Percentiles rank a stretch among this genome's conserved stretches.
These are phyloP conservation scores for Rhizophagus clarus DNA, from an alignment of 192 early-diverging fungal genomes.

Conservation along the genomic window DNA sequence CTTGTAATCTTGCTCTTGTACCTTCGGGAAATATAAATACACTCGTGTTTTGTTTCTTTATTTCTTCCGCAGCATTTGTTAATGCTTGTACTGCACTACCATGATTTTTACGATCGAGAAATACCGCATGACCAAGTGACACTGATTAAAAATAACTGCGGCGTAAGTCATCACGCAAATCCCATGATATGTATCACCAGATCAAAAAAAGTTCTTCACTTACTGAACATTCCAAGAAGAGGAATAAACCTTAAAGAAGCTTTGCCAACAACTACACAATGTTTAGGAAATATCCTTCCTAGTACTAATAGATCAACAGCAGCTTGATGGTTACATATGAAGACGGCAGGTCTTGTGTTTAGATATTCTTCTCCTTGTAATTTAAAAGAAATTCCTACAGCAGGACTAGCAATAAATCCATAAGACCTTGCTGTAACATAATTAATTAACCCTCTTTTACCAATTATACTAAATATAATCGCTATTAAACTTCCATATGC, in stretches of 20 bases:
- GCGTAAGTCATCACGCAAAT: neutral
- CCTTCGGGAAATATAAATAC: constrained; percentile 94
- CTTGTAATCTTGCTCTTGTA: constrained; percentile 74
- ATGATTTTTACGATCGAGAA: constrained; percentile 84
- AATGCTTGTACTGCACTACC: constrained; percentile 77
- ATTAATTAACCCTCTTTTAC: constrained; percentile 22
- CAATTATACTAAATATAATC: constrained; percentile 16
- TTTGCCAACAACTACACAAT: constrained; percentile 72
- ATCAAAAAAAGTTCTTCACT: constrained; percentile 33
- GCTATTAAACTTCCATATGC: constrained; percentile 20
- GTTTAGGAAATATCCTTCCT: constrained; percentile 65
- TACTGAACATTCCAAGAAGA: constrained; percentile 77
- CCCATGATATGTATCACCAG: neutral
- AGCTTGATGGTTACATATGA: constrained; percentile 88
- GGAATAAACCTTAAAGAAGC: constrained; percentile 69
- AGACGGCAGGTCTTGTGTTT: constrained; percentile 61
- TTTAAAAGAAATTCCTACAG: constrained; percentile 55
- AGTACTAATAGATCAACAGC: constrained; percentile 74
- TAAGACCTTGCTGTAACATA: constrained; percentile 19
- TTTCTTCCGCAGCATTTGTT: constrained; percentile 68
- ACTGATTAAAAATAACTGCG: constrained; percentile 45
- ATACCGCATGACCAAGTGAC: constrained; percentile 68
- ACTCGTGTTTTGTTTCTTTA: constrained; percentile 68
- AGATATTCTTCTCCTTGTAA: constrained; percentile 65
- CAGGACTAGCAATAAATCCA: neutral